Conservation (phyloP, 2,329 filamentous ascomycete species). For the Ophiostoma fasciatum region DNA sequence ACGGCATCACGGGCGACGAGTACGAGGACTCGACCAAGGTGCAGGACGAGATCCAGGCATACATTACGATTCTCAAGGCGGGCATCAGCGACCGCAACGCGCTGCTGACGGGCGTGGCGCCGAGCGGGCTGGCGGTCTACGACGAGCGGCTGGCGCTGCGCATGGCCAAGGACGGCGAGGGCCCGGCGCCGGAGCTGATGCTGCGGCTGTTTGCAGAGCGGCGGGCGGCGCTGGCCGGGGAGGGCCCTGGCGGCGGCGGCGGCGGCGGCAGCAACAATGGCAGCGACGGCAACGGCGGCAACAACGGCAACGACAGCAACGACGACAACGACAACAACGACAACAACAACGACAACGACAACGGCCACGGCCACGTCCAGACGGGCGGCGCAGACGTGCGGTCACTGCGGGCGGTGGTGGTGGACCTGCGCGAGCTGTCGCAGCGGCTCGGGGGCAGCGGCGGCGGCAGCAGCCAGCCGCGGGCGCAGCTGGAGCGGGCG, state of each 20-base stretch:
- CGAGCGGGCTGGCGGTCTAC: conserved; percentile 56
- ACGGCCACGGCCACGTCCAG: too few relatives aligned
- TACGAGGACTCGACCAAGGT: conserved; percentile 75
- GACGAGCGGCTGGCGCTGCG: conserved; percentile 51
- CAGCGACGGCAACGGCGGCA: conserved; percentile 11
- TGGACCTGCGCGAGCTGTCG: conserved; percentile 48
- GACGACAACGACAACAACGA: neutral
- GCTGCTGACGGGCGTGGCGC: conserved; percentile 57
- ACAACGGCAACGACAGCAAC: neutral
- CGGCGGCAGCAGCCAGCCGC: conserved; percentile 16
- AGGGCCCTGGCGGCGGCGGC: too few relatives aligned
- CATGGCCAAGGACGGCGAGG: conserved; percentile 46
- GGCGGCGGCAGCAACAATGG: too few relatives aligned
- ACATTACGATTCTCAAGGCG: conserved; percentile 63
- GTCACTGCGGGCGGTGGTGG: conserved; percentile 57
- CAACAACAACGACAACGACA: conserved; percentile 9
- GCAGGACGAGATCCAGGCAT: conserved; percentile 80
- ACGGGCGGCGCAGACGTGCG: conserved; percentile 28
- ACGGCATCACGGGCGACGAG: conserved; percentile 74
- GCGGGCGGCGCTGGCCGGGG: conserved; percentile 25
- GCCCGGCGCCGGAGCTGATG: conserved; percentile 53
- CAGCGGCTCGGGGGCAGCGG: conserved; percentile 44
- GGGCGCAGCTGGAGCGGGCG: conserved; percentile 46
- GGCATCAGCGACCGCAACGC: conserved; percentile 66
- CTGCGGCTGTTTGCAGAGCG: conserved; percentile 36